Base-by-base conservation (phyloP, 2,329 filamentous ascomycete genomes). In the Venturia asperata region DNA sequence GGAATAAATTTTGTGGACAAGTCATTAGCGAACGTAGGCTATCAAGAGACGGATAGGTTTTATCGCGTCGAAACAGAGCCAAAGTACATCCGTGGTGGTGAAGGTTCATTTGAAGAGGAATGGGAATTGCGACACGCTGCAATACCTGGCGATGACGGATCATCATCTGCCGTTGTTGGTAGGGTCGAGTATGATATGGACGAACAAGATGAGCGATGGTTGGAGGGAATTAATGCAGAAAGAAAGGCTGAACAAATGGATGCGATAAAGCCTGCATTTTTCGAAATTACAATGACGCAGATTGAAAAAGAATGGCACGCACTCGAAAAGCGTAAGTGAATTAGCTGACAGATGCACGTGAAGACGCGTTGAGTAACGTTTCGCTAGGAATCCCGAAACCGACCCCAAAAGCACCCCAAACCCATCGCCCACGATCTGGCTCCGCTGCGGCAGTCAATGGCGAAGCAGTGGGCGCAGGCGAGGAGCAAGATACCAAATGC, bases 171-270 rank as follows among this genome's bases (percentile, higher is more conserved):
- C 3, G 72, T 75, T 13, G 73, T 95, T 47, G 91, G 91, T 15
- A 87, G 91, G 65, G 94, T 99, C 24, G 94, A 99, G 74, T 99
- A 99, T 74, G 94, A 99, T 75, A 99, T 99, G 94, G 94, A 99
- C 73, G 94, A 99, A 77, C 94, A 99, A 73, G 94, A 99, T 74
- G 92, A 96, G 70, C 91, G 92, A 78, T 99, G 94, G 94, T 80
- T 99, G 34, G 89, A 94, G 70, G 85, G 86, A 47, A 86, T 93
- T 73, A 99, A 99, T 71, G 78, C 80, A 15, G 86, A 89, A 71
- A 86, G 94, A 66, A 90, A 87, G 73, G 82, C 84, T 30, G 85
- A 89, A 69, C 86, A 88, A 58, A 85, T 91, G 27, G 91, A 95
- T 70, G 82, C 87, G 1, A 94, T 99, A 71, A 95, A 92, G 61